Evolutionary conservation across 1,284 basidiomycete species (phyloP).

Genomic region (Pascua sp.): DNA sequence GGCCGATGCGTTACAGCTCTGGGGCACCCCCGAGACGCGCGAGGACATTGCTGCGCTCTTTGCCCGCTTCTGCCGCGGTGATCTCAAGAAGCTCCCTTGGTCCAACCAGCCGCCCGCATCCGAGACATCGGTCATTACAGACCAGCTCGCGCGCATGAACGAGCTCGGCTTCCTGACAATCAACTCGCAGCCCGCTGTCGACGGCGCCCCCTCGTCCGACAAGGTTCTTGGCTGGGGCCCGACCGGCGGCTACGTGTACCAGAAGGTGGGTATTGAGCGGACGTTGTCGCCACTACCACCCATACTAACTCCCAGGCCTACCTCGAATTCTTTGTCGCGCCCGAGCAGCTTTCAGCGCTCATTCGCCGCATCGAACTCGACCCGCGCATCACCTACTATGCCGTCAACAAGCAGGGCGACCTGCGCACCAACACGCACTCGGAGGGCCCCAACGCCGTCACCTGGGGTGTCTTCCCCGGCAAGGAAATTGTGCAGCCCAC

Average conservation of each 20-base stretch:
- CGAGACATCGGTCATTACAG: slow-evolving; percentile 80
- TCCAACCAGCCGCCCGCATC: slow-evolving; percentile 81
- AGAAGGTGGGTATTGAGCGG: slow-evolving; percentile 67
- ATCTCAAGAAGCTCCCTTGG: slow-evolving; percentile 83
- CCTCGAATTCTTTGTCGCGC: slow-evolving; percentile 90
- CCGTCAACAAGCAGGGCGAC: slow-evolving; percentile 69
- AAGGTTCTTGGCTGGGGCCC: slow-evolving; percentile 92
- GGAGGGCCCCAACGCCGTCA: slow-evolving; percentile 96
- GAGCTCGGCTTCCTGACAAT: slow-evolving; percentile 90
- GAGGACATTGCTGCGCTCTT: slow-evolving; percentile 68
- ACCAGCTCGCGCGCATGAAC: slow-evolving; percentile 79
- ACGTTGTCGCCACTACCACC: too few species aligned
- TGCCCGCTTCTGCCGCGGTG: slow-evolving; percentile 68
- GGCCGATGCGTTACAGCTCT: slow-evolving; percentile 71
- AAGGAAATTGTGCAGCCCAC: slow-evolving; percentile 98
- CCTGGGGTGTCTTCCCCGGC: slow-evolving; percentile 98
- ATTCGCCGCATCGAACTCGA: slow-evolving; percentile 84
- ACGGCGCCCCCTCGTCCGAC: slow-evolving; percentile 83
- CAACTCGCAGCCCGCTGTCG: slow-evolving; percentile 96
- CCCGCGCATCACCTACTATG: slow-evolving; percentile 90
- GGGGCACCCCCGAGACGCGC: slow-evolving; percentile 72
- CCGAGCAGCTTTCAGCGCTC: slow-evolving; percentile 68
- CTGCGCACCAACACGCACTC: slow-evolving; percentile 91
- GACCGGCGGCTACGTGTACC: slow-evolving; percentile 83
- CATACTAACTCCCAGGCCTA: slow-evolving; percentile 60